Evolutionary conservation across 345 rosid species (phyloP).

Genomic region (Turnera subulata): DNA sequence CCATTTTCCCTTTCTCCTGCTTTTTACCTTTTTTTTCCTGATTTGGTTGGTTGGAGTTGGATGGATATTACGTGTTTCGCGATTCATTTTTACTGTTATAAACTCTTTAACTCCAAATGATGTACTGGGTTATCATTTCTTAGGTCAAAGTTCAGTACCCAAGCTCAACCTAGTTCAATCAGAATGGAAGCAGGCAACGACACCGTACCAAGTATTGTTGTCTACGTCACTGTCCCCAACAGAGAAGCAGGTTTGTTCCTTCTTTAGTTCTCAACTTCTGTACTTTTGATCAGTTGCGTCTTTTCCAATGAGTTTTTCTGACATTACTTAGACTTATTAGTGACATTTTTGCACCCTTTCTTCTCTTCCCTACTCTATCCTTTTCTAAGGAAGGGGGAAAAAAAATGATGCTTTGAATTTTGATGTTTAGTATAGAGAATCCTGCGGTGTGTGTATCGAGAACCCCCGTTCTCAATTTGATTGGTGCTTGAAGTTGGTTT

Average conservation of each 20-base stretch:
- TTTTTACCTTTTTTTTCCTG: background rate
- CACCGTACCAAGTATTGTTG: conserved; percentile 72
- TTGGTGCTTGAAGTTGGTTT: too few relatives aligned
- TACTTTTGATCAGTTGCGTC: background rate
- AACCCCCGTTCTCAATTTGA: too few relatives aligned
- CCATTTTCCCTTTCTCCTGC: background rate
- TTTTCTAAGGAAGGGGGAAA: too few relatives aligned
- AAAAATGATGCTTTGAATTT: too few relatives aligned
- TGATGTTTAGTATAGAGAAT: too few relatives aligned
- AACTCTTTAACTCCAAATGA: background rate
- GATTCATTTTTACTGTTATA: conserved; percentile 2
- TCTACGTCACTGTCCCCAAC: conserved; percentile 85
- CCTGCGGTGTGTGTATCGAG: too few relatives aligned
- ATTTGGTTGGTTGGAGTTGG: too few relatives aligned
- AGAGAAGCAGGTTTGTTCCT: conserved; percentile 64
- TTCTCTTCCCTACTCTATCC: too few relatives aligned
- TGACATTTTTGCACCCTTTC: too few relatives aligned
- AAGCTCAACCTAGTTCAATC: conserved; percentile 21
- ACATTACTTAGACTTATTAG: background rate
- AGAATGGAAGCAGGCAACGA: conserved; percentile 61
- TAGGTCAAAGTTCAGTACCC: conserved; percentile 54
- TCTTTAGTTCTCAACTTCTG: background rate
- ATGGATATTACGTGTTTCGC: too few relatives aligned
- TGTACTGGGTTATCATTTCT: background rate
- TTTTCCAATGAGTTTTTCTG: background rate